Evolutionary conservation across 306 rosid genomes (phyloP).

Genomic region (Corylus americana): DNA sequence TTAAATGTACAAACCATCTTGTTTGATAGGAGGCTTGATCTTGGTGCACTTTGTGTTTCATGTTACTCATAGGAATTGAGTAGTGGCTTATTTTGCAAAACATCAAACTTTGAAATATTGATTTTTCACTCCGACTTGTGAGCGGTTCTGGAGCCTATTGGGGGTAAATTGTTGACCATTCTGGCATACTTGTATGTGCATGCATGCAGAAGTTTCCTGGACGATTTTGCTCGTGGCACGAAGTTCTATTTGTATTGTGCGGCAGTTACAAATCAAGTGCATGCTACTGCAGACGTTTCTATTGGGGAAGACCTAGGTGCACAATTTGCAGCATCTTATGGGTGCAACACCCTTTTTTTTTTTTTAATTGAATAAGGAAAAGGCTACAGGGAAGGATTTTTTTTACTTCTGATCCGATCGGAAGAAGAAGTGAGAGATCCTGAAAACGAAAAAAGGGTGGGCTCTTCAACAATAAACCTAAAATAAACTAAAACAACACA

Average conservation of each 20-base stretch:
- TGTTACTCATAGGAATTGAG: not conserved
- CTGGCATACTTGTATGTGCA: not conserved
- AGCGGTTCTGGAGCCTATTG: not conserved
- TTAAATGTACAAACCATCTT: conserved; percentile 6
- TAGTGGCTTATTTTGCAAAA: not conserved
- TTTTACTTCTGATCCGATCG: too few relatives aligned
- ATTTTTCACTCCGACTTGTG: not conserved
- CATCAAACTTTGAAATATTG: not conserved
- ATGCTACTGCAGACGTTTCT: too few relatives aligned
- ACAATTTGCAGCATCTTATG: too few relatives aligned
- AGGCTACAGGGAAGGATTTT: too few relatives aligned
- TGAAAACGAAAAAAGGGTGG: too few relatives aligned
- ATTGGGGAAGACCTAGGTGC: too few relatives aligned
- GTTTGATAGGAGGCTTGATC: conserved; percentile 3
- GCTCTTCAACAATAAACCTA: too few relatives aligned
- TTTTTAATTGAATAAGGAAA: too few relatives aligned
- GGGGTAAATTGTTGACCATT: not conserved
- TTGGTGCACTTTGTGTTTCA: not conserved
- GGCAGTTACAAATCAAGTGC: not conserved
- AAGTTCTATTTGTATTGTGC: not conserved
- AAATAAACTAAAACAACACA: too few relatives aligned
- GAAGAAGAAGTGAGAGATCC: too few relatives aligned
- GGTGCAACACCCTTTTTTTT: too few relatives aligned
- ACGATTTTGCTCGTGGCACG: not conserved
- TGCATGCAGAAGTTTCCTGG: not conserved